Evolutionary conservation across 2,329 filamentous ascomycete species (phyloP).

Genomic region (Plectosphaerella plurivora): DNA sequence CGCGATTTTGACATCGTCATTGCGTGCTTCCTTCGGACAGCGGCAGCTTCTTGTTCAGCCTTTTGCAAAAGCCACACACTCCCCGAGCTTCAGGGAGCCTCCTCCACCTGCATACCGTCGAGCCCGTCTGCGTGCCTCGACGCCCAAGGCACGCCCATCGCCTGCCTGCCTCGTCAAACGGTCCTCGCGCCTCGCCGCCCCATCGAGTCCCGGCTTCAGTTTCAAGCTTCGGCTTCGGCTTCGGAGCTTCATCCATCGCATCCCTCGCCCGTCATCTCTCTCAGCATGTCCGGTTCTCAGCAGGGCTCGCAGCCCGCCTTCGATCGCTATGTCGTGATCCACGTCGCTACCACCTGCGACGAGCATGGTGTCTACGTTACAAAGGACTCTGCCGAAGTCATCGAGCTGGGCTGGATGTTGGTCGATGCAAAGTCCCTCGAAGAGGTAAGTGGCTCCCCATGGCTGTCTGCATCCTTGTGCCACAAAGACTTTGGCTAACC

Average conservation of each 20-base stretch:
- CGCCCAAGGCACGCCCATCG: too few relatives aligned
- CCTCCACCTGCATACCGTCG: constrained; percentile 9
- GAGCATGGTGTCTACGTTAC: constrained; percentile 99
- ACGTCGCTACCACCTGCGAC: constrained; percentile 97
- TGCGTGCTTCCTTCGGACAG: constrained; percentile 7
- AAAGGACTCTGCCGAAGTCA: constrained; percentile 98
- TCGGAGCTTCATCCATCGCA: not conserved
- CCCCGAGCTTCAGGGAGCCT: constrained; percentile 13
- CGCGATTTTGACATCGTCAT: not conserved
- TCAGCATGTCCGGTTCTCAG: constrained; percentile 38
- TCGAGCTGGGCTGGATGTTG: constrained; percentile 97
- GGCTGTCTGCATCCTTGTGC: not conserved
- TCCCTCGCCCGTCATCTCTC: constrained; percentile 7
- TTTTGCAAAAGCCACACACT: constrained; percentile 7
- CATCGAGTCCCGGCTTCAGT: constrained; percentile 8
- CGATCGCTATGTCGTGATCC: constrained; percentile 96
- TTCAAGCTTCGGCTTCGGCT: constrained; percentile 5
- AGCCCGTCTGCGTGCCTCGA: too few relatives aligned
- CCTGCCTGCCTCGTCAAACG: too few relatives aligned
- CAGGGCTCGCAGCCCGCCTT: constrained; percentile 63
- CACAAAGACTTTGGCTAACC: constrained; percentile 8
- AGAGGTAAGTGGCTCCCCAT: constrained; percentile 60
- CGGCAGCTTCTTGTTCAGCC: constrained; percentile 7
- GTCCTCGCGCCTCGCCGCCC: constrained; percentile 4
- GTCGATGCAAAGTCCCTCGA: constrained; percentile 87